Evolutionary conservation across 2,329 filamentous ascomycete genomes (phyloP).

Genomic region (Penicillium digitatum): DNA sequence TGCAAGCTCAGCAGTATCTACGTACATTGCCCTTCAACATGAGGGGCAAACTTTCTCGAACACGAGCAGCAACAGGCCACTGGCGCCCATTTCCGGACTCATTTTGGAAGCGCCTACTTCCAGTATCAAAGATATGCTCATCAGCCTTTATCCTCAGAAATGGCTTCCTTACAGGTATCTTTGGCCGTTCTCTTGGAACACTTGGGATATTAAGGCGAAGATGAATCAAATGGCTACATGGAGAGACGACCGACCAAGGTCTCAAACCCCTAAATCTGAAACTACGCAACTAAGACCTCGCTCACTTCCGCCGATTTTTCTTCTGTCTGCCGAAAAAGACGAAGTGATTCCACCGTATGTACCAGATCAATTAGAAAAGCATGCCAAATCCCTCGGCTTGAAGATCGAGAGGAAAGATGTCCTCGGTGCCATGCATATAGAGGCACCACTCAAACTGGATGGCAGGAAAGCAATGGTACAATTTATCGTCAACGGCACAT

Average conservation of each 20-base stretch:
- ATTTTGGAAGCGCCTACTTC: slow-evolving; percentile 74
- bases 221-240: slow-evolving; percentile 38
- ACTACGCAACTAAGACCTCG: neutral
- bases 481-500: slow-evolving; percentile 17
- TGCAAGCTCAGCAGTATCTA: slow-evolving; percentile 58
- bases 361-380: slow-evolving; percentile 31
- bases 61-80: neutral
- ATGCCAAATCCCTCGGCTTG: slow-evolving; percentile 36
- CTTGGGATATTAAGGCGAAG: slow-evolving; percentile 48
- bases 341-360: slow-evolving; percentile 43
- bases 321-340: slow-evolving; percentile 43
- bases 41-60: neutral
- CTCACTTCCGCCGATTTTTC: slow-evolving; percentile 32
- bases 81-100: slow-evolving; percentile 44
- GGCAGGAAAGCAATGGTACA: slow-evolving; percentile 41
- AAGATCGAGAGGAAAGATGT: slow-evolving; percentile 40
- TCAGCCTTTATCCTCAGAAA: slow-evolving; percentile 69
- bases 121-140: slow-evolving; percentile 66
- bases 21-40: slow-evolving; percentile 30
- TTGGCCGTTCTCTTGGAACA: slow-evolving; percentile 66
- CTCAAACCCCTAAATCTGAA: neutral
- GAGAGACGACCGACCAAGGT: slow-evolving; percentile 11
- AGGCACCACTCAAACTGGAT: slow-evolving; percentile 43
- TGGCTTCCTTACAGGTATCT: slow-evolving; percentile 76
- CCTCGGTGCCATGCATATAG: slow-evolving; percentile 49